A percentile compares a stretch with the other conserved stretches of the same genome.
Conservation (phyloP, 2,329 filamentous ascomycete genomes). For the Harringtonia aguacate region DNA sequence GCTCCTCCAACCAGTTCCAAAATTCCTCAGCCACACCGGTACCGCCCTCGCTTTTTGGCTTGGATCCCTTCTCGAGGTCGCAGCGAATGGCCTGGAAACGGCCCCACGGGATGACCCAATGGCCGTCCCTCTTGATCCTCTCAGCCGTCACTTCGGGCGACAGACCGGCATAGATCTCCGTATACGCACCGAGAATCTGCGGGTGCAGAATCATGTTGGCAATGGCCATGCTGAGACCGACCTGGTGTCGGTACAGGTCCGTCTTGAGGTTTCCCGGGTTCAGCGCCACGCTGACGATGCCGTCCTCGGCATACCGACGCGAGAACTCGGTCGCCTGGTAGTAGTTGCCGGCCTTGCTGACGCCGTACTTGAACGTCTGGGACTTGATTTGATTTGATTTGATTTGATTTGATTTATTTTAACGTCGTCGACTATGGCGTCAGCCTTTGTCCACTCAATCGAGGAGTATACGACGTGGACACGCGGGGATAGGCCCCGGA, state of each 20-base stretch:
- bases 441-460: no score
- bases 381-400: no score
- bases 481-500: no score
- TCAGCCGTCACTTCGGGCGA: conserved; percentile 30
- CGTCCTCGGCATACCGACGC: conserved; percentile 4
- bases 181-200: conserved; percentile 31
- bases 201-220: conserved; percentile 17
- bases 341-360: conserved; percentile 12
- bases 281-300: conserved; percentile 11
- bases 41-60: conserved; percentile 6
- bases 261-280: conserved; percentile 30
- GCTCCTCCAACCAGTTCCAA: conserved; percentile 8
- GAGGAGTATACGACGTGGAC: no score
- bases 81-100: background rate
- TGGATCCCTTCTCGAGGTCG: conserved; percentile 1
- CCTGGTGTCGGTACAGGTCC: conserved; percentile 23
- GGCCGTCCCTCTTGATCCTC: conserved; percentile 4
- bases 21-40: conserved; percentile 2
- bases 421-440: no score
- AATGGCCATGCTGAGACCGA: conserved; percentile 10
- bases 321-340: conserved; percentile 12
- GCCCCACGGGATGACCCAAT: conserved; percentile 8
- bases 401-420: no score
- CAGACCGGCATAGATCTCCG: conserved; percentile 34
- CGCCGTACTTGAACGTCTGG: conserved; percentile 3